A percentile compares a stretch with the other conserved stretches of the same genome.
Conservation (phyloP, 805 yeast genomes). For the Zygosaccharomyces rouxii region DNA sequence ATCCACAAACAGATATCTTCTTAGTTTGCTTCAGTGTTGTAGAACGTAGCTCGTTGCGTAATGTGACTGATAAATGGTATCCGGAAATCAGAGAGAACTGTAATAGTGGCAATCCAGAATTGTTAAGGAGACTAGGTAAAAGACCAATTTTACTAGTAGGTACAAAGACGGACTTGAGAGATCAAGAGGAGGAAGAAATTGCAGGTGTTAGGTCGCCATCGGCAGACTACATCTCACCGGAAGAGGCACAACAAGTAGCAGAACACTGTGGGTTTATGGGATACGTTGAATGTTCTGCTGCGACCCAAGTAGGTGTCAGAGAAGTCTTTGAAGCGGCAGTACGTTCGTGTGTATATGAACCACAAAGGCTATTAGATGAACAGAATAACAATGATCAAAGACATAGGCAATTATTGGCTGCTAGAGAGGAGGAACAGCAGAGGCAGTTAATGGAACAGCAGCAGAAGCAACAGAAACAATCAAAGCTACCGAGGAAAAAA, state of each 20-base stretch:
- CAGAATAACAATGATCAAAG: slow-evolving; percentile 1
- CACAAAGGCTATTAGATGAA: slow-evolving; percentile 41
- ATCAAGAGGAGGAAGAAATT: slow-evolving; percentile 67
- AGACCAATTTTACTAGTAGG: slow-evolving; percentile 68
- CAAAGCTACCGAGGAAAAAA: neutral
- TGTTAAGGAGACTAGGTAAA: slow-evolving; percentile 17
- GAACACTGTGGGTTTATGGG: slow-evolving; percentile 66
- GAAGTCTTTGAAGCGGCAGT: slow-evolving; percentile 83
- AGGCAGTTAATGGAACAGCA: neutral
- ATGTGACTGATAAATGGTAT: slow-evolving; percentile 76
- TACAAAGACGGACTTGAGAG: slow-evolving; percentile 83
- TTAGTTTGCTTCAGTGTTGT: slow-evolving; percentile 81
- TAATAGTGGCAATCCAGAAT: slow-evolving; percentile 43
- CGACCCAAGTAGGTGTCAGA: slow-evolving; percentile 81
- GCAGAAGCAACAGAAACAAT: slow-evolving; percentile 3
- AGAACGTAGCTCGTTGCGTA: slow-evolving; percentile 73
- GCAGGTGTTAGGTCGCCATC: neutral
- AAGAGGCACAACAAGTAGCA: slow-evolving; percentile 65
- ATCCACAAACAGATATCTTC: slow-evolving; percentile 89
- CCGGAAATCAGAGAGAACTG: slow-evolving; percentile 87
- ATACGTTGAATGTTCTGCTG: slow-evolving; percentile 86
- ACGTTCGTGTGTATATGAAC: slow-evolving; percentile 48
- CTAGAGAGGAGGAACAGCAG: slow-evolving; percentile 2
- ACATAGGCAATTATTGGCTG: neutral
- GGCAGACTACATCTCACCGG: slow-evolving; percentile 51